A percentile compares a stretch with the other conserved stretches of the same genome.
Conservation (phyloP, 345 rosid genomes). For the Hibiscus syriacus region DNA sequence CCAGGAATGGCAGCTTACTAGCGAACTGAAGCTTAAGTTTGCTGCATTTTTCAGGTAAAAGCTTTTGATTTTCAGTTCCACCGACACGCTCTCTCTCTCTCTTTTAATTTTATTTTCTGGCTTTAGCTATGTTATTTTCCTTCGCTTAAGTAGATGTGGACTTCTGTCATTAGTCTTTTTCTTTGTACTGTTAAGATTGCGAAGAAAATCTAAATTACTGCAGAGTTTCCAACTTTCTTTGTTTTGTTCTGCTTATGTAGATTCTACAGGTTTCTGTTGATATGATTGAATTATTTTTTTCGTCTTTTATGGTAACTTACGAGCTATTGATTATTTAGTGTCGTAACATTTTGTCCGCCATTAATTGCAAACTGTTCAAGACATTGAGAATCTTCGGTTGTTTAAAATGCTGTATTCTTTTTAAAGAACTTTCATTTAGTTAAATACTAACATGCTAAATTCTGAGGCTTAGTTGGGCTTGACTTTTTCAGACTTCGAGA, state of each 20-base stretch:
- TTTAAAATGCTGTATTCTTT: background rate
- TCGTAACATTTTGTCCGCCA: background rate
- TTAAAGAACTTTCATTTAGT: background rate
- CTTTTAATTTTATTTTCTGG: background rate
- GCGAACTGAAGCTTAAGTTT: background rate
- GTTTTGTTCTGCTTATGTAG: background rate
- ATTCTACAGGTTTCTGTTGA: background rate
- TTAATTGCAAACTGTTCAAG: background rate
- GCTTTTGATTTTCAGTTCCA: background rate
- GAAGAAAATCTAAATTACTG: background rate
- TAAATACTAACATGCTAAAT: background rate
- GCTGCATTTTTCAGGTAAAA: slow-evolving; percentile 13
- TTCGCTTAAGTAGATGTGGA: background rate
- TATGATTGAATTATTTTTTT: too few relatives aligned
- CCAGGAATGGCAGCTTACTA: slow-evolving; percentile 4
- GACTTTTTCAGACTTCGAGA: slow-evolving; percentile 13
- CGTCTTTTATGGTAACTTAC: background rate
- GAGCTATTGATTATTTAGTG: background rate
- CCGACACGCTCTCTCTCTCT: background rate
- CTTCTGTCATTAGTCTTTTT: background rate
- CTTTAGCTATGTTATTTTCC: background rate
- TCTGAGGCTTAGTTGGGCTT: background rate
- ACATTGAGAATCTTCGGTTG: background rate
- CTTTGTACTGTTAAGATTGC: background rate
- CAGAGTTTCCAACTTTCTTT: background rate